phyloP scores from a whole-genome alignment of 768 basidiomycete species.

The Hericium erinaceus region DNA sequence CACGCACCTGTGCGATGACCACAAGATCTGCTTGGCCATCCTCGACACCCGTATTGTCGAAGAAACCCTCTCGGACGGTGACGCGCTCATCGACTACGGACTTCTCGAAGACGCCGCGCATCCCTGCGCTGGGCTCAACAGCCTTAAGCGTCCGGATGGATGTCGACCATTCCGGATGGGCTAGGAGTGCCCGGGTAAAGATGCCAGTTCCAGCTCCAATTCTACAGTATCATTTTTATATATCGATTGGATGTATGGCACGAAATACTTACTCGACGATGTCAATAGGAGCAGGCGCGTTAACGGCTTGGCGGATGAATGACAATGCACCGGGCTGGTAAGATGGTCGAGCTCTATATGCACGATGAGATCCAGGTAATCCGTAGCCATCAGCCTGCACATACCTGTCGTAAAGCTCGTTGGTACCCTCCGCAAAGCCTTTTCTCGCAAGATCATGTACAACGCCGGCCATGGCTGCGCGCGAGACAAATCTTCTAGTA shows the following conservation, averaged over 20 bases:
- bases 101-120: conserved; percentile 64
- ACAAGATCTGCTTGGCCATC: conserved; percentile 73
- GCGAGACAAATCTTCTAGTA: no score
- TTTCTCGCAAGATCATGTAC: conserved; percentile 60
- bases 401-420: conserved; percentile 72
- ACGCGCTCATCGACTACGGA: conserved; percentile 46
- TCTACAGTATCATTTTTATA: conserved; percentile 26
- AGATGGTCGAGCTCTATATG: conserved; percentile 64
- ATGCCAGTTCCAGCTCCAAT: conserved; percentile 84
- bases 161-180: conserved; percentile 45
- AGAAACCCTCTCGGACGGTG: conserved; percentile 54
- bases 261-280: conserved; percentile 54
- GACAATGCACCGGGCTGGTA: conserved; percentile 60
- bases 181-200: conserved; percentile 75
- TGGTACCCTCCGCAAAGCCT: conserved; percentile 77
- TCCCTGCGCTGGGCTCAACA: conserved; percentile 80
- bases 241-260: no score
- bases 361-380: not conserved
- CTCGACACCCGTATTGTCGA: conserved; percentile 50
- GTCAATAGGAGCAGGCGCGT: conserved; percentile 35
- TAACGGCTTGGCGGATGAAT: conserved; percentile 45
- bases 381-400: not conserved
- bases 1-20: conserved; percentile 59
- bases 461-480: conserved; percentile 21
- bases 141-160: conserved; percentile 49